Base-by-base conservation (phyloP, 2,329 filamentous ascomycete genomes). In the Colletotrichum plurivorum region DNA sequence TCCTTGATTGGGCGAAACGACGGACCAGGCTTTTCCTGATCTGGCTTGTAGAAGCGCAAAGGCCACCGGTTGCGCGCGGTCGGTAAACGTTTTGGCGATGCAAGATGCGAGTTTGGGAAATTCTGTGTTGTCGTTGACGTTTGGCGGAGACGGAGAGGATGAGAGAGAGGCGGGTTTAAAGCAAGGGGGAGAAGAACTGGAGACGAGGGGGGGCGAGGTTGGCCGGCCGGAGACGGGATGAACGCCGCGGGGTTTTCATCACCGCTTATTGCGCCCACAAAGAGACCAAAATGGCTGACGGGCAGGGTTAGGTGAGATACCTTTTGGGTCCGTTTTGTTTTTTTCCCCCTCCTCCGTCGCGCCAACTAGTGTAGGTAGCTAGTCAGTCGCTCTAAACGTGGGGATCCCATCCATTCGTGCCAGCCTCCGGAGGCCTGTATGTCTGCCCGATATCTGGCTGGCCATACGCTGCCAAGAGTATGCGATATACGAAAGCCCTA, bases 201-300 rank as follows among this genome's bases (percentile, higher is more conserved):
- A 10, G 41, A 45, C 41, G 41, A 15, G 3, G 41, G 13, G 41
- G 5, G 41, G 41, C 41, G n/a, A 45, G 5, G n/a, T 43, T 16
- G 56, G 43, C 41, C 3, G 41, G 16, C 45, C 10, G 43, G 10
- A 49, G 13, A 59, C 56, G 56, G 56, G 56, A 59, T 43, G 56
- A 59, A 59, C 56, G 27, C 45, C 25, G 56, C 25, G 49, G 18
- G 15, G 9, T 22, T 59, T 59, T 51, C 12, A 43, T 43, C 41
- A 43, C 41, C 41, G 41, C 41, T 7, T 43, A 13, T 10, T 31
- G 27, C 31, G 8, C 31, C 31, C 31, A 36, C 31, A 36, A 36
- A 36, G 31, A 31, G 27, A 31, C 27, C 27, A 31, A 2, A 31
- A 36, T 22, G 22, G 22, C 22, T 22, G 9, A 31, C 31, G 8